phyloP scores from a whole-genome alignment of 2,329 filamentous ascomycete species.

The Aspergillus sp. region DNA sequence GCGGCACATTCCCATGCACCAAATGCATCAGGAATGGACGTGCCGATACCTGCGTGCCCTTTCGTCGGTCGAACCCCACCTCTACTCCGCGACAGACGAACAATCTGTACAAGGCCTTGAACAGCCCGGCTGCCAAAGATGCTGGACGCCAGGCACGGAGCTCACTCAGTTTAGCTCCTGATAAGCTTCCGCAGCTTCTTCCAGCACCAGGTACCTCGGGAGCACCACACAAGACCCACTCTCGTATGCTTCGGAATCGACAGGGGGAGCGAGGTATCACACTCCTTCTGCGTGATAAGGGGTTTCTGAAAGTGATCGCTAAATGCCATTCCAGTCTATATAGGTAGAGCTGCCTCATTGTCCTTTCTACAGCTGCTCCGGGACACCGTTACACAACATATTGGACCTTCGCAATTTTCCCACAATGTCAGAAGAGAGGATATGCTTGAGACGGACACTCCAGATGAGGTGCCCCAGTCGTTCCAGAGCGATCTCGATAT shows the following conservation, averaged over 20 bases:
- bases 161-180: neutral
- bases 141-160: constrained; percentile 7
- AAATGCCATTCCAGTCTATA: constrained; percentile 29
- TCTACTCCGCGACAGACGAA: constrained; percentile 1
- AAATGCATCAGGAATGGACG: constrained; percentile 53
- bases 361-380: constrained; percentile 62
- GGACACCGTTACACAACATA: constrained; percentile 52
- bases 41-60: constrained; percentile 41
- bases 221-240: constrained; percentile 36
- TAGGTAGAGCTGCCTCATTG: constrained; percentile 45
- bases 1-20: constrained; percentile 53
- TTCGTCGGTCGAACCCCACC: constrained; percentile 3
- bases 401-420: constrained; percentile 60
- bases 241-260: constrained; percentile 56
- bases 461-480: constrained; percentile 38
- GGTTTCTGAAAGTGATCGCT: constrained; percentile 21
- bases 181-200: constrained; percentile 12
- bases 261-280: constrained; percentile 56
- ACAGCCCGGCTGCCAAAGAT: neutral
- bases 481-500: constrained; percentile 37
- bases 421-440: constrained; percentile 56
- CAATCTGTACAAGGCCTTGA: neutral
- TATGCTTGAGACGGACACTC: constrained; percentile 57
- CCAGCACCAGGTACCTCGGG: constrained; percentile 30
- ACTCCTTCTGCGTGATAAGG: constrained; percentile 31